Percentiles rank a stretch among this genome's conserved stretches.
phyloP scores from a whole-genome alignment of 331 rosid species.

The Stylosanthes scabra region DNA sequence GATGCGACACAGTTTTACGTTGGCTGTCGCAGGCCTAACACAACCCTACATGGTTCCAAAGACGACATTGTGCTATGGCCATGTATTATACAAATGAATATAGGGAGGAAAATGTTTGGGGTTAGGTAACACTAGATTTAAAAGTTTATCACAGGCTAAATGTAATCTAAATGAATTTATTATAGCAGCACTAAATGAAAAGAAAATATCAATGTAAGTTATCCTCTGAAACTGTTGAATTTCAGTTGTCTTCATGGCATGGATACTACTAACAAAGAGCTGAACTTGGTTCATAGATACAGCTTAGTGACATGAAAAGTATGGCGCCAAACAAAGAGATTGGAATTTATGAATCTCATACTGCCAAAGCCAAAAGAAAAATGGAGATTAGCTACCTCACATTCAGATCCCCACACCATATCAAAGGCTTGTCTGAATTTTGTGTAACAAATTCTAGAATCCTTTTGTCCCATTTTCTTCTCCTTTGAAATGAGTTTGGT shows the following conservation, averaged over 20 bases:
- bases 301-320: constrained; percentile 13
- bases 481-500: constrained; percentile 85
- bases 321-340: constrained; percentile 30
- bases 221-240: constrained; percentile 21
- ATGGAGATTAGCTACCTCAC: constrained; percentile 68
- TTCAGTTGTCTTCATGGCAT: constrained; percentile 9
- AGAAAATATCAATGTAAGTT: constrained; percentile 16
- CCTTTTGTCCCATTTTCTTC: constrained; percentile 99
- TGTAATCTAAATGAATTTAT: constrained; percentile 14
- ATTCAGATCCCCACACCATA: constrained; percentile 99
- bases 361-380: constrained; percentile 17
- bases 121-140: constrained; percentile 16
- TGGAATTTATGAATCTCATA: constrained; percentile 22
- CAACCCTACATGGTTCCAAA: too few species aligned
- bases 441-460: constrained; percentile 77
- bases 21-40: too few species aligned
- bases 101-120: background rate
- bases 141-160: constrained; percentile 5
- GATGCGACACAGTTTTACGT: too few species aligned
- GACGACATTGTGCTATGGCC: too few species aligned
- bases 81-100: too few species aligned
- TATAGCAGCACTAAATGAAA: constrained; percentile 8
- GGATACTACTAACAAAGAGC: constrained; percentile 19
- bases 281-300: constrained; percentile 20
- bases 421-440: constrained; percentile 87